A percentile compares a stretch with the other conserved stretches of the same genome.
phyloP scores from a whole-genome alignment of 2,329 filamentous ascomycete species.

The Acephala macrosclerotiorum region DNA sequence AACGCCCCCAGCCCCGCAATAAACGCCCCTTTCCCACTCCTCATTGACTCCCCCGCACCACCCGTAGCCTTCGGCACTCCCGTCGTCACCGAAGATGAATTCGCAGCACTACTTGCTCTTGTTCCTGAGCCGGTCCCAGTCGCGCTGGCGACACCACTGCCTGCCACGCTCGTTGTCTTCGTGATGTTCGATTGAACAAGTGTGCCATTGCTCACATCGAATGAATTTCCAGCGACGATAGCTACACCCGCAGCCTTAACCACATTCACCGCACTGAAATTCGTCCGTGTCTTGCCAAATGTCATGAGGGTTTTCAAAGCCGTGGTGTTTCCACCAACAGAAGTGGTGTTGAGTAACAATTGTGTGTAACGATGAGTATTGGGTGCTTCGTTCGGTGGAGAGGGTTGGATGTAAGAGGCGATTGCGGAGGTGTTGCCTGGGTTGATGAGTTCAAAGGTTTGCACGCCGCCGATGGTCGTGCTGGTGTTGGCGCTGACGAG shows the following conservation, averaged over 20 bases:
- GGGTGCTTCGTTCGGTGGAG: constrained; percentile 36
- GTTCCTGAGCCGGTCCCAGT: constrained; percentile 8
- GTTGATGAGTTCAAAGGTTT: constrained; percentile 36
- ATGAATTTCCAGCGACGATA: constrained; percentile 35
- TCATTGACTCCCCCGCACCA: constrained; percentile 1
- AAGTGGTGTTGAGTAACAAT: constrained; percentile 38
- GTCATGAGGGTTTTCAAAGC: constrained; percentile 17
- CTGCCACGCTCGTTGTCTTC: constrained; percentile 9
- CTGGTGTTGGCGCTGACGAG: constrained; percentile 33
- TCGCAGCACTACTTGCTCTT: not conserved
- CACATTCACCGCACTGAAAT: constrained; percentile 33
- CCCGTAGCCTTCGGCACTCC: constrained; percentile 8
- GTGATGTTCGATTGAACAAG: constrained; percentile 13
- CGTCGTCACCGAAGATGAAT: constrained; percentile 1
- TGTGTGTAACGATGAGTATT: constrained; percentile 40
- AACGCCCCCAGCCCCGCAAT: constrained; percentile 31
- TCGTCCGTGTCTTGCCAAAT: constrained; percentile 22
- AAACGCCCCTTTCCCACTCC: constrained; percentile 17
- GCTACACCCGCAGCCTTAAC: constrained; percentile 28
- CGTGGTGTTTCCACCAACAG: constrained; percentile 10
- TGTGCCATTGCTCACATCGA: constrained; percentile 37
- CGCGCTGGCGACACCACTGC: constrained; percentile 10
- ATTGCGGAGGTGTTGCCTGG: constrained; percentile 32
- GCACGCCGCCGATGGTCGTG: constrained; percentile 34
- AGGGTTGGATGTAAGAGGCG: constrained; percentile 36